phyloP scores from a whole-genome alignment of 768 basidiomycete species.

The Gymnopilus junonius region DNA sequence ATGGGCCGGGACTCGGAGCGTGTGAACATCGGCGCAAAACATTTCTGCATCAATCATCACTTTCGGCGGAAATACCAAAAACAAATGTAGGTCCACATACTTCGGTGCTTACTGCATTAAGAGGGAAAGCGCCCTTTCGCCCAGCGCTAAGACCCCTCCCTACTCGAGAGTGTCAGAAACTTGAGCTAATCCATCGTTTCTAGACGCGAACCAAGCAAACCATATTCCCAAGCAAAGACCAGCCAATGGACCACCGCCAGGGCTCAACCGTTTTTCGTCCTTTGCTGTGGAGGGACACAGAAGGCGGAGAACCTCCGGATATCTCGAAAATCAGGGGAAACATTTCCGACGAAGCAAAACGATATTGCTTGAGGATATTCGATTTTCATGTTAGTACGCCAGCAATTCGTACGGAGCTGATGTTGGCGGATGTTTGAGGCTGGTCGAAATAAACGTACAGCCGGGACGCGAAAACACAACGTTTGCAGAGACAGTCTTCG shows the following conservation, averaged over 20 bases:
- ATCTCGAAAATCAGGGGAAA: constrained; percentile 44
- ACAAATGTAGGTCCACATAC: constrained; percentile 12
- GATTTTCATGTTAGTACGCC: constrained; percentile 39
- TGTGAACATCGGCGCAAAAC: constrained; percentile 1
- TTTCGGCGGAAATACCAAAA: constrained; percentile 1
- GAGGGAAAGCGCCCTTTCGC: background rate
- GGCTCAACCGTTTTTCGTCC: background rate
- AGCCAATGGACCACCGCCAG: background rate
- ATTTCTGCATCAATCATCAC: background rate
- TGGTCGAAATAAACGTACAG: constrained; percentile 41
- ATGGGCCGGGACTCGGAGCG: background rate
- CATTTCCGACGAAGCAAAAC: constrained; percentile 42
- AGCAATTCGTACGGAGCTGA: constrained; percentile 39
- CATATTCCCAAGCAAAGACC: background rate
- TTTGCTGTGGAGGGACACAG: background rate
- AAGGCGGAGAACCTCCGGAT: constrained; percentile 19
- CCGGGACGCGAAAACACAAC: constrained; percentile 14
- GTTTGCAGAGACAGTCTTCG: constrained; percentile 40
- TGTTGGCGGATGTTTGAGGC: constrained; percentile 41
- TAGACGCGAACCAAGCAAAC: background rate
- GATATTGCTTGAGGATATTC: constrained; percentile 35
- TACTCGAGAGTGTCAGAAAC: background rate
- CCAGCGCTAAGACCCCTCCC: background rate
- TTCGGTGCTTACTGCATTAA: background rate
- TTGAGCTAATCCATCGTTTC: background rate